Percentiles rank a stretch among this genome's conserved stretches.
Evolutionary conservation across 768 basidiomycete species (phyloP).

Genomic region (Boletus sp.): DNA sequence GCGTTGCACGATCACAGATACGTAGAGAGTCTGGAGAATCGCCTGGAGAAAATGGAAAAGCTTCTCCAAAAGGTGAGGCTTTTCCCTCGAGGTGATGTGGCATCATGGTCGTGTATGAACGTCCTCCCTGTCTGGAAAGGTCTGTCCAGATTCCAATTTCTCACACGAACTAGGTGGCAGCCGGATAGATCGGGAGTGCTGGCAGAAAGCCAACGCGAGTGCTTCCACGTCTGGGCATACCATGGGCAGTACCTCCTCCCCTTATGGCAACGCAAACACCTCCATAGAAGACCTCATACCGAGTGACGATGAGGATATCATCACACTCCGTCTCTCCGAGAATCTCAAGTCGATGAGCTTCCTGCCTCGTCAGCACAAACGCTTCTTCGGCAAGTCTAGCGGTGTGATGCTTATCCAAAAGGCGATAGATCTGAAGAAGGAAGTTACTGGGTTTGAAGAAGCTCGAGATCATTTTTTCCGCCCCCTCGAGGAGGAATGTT

Average conservation of each 20-base stretch:
- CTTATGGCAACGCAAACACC: constrained; percentile 1
- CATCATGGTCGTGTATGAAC: constrained; percentile 2
- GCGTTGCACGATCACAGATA: constrained; percentile 38
- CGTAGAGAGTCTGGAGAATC: constrained; percentile 58
- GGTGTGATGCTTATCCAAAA: constrained; percentile 39
- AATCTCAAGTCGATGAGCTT: constrained; percentile 22
- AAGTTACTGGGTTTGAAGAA: constrained; percentile 43
- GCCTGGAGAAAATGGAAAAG: constrained; percentile 63
- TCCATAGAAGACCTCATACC: constrained; percentile 21
- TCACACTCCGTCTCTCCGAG: constrained; percentile 23
- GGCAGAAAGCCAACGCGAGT: constrained; percentile 22
- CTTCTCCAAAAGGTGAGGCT: constrained; percentile 49
- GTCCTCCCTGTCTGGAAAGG: constrained; percentile 33
- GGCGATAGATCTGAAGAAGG: constrained; percentile 58
- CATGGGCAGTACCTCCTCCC: constrained; percentile 11
- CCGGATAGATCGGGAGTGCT: constrained; percentile 38
- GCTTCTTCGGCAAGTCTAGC: constrained; percentile 43
- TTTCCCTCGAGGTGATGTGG: not conserved
- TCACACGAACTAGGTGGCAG: constrained; percentile 52
- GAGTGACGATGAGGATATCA: constrained; percentile 29
- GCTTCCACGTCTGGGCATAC: constrained; percentile 12
- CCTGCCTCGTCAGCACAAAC: not conserved
- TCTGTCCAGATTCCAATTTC: constrained; percentile 63
- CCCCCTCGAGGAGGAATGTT: not conserved
- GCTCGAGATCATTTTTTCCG: not conserved